Evolutionary conservation across 2,329 filamentous ascomycete genomes (phyloP).

Genomic region (Phoma sp.): DNA sequence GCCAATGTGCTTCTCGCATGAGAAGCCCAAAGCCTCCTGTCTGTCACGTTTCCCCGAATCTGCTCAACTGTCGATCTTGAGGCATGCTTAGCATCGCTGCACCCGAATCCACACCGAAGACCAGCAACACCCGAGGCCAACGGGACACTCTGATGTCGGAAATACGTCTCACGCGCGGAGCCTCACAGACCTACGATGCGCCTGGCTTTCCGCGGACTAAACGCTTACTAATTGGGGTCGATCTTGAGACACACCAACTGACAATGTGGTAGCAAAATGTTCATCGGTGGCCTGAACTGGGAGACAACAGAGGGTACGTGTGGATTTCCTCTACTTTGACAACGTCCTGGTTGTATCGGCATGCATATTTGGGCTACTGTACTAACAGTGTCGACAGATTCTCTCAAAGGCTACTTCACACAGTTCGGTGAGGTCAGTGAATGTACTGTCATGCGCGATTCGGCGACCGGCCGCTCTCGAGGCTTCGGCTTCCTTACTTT

Average conservation of each 20-base stretch:
- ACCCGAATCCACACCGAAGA: not conserved
- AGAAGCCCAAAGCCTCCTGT: not conserved
- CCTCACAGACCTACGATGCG: slow-evolving; percentile 7
- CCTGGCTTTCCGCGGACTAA: not conserved
- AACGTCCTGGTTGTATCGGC: no score
- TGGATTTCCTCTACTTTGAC: not conserved
- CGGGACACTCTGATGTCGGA: no score
- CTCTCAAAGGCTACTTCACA: slow-evolving; percentile 93
- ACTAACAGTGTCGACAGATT: slow-evolving; percentile 66
- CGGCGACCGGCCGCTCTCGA: slow-evolving; percentile 87
- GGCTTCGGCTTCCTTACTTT: slow-evolving; percentile 98
- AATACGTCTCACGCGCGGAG: not conserved
- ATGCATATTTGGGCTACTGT: not conserved
- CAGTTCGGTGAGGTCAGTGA: slow-evolving; percentile 97
- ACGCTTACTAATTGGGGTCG: not conserved
- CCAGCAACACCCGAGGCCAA: not conserved
- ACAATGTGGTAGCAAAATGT: slow-evolving; percentile 82
- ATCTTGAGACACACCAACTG: slow-evolving; percentile 15
- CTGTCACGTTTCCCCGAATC: not conserved
- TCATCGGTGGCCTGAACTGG: slow-evolving; percentile 98
- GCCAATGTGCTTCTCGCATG: not conserved
- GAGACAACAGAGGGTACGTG: slow-evolving; percentile 95
- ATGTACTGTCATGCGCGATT: slow-evolving; percentile 99
- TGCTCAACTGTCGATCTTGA: not conserved
- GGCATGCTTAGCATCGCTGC: not conserved